These are phyloP conservation scores for Plantago elongata DNA, from an alignment of 257 asterid species.

Conservation along the genomic window DNA sequence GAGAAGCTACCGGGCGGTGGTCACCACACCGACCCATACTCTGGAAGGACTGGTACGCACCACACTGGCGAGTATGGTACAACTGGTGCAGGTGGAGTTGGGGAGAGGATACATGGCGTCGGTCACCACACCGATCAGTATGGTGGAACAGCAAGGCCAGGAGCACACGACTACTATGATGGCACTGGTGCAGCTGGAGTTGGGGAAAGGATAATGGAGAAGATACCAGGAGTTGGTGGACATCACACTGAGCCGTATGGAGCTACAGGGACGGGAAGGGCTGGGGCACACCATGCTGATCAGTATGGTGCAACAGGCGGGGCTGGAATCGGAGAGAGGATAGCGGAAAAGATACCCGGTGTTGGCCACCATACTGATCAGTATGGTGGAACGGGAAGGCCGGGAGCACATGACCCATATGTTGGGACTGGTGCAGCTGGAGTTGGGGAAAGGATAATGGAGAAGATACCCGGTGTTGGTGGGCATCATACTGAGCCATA, in stretches of 20 bases:
- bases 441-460: background rate
- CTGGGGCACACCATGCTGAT: background rate
- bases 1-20: background rate
- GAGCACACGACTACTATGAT: background rate
- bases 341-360: too few relatives aligned
- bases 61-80: background rate
- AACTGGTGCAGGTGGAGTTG: background rate
- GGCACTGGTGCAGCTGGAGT: background rate
- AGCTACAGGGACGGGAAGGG: background rate
- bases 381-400: background rate
- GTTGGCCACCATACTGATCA: conserved; percentile 1
- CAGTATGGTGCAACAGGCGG: background rate
- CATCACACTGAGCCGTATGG: too few relatives aligned
- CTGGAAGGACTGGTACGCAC: background rate
- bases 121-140: background rate
- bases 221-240: too few relatives aligned
- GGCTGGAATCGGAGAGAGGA: too few relatives aligned
- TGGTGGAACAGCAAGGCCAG: background rate
- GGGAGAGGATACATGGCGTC: background rate
- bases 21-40: background rate
- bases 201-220: background rate
- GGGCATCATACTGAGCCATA: background rate
- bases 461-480: too few relatives aligned
- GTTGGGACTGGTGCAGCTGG: background rate
- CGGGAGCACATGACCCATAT: background rate